Evolutionary conservation across 73 alveolate genomes (phyloP).

Genomic region (Tetrahymena borealis): DNA sequence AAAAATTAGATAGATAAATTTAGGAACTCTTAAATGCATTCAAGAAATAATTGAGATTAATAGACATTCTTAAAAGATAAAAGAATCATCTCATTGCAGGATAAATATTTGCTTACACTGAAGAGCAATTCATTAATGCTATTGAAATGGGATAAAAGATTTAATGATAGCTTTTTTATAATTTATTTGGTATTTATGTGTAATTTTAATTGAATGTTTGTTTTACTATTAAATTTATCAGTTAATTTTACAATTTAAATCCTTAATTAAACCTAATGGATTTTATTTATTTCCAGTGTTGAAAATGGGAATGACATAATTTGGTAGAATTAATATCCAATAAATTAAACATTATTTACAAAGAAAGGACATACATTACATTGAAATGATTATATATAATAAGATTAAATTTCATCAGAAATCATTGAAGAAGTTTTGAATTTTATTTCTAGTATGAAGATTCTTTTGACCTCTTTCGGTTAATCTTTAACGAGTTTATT

Average conservation of each 20-base stretch:
- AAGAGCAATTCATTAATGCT: not conserved
- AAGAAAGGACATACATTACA: not conserved
- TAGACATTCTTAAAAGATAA: not conserved
- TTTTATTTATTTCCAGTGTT: not conserved
- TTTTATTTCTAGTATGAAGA: not conserved
- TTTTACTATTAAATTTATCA: too few relatives aligned
- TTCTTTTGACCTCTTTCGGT: conserved; percentile 34
- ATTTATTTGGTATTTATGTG: too few relatives aligned
- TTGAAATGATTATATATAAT: not conserved
- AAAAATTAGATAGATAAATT: not conserved
- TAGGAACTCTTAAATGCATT: not conserved
- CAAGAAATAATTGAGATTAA: not conserved
- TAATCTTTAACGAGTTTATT: conserved; percentile 34
- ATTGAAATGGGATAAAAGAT: not conserved
- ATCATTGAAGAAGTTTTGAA: not conserved
- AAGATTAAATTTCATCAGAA: not conserved
- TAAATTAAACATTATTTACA: not conserved
- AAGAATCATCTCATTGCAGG: not conserved
- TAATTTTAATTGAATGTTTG: too few relatives aligned
- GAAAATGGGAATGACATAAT: not conserved
- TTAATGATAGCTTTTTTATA: too few relatives aligned
- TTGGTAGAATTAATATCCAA: not conserved
- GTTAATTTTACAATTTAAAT: too few relatives aligned
- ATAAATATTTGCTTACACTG: not conserved
- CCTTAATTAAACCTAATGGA: too few relatives aligned